Conservation (phyloP, 352 stramenopile species). For the Blastocystis sp. region DNA sequence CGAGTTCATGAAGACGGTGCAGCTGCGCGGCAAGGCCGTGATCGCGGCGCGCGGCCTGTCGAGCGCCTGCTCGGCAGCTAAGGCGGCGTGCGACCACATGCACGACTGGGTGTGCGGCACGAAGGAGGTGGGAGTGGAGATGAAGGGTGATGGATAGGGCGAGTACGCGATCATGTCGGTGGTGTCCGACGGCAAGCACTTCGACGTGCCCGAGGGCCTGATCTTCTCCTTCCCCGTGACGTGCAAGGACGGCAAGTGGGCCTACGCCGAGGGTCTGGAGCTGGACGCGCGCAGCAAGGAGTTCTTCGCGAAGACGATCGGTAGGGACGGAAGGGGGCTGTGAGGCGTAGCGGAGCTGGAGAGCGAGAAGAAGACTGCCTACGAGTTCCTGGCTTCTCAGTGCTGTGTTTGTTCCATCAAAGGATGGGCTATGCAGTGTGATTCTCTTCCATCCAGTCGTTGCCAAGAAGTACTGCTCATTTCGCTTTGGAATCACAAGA, state of each 20-base stretch:
- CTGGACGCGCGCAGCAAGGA: conserved; percentile 75
- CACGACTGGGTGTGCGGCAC: conserved; percentile 80
- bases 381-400: conserved; percentile 13
- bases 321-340: background rate
- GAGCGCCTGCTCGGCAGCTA: conserved; percentile 83
- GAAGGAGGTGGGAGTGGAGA: no score
- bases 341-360: conserved; percentile 29
- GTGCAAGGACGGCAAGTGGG: conserved; percentile 78
- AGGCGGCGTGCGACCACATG: conserved; percentile 81
- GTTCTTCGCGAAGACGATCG: conserved; percentile 47
- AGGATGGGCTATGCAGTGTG: no score
- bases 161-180: conserved; percentile 84
- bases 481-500: no score
- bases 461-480: no score
- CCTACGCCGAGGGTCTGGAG: conserved; percentile 77
- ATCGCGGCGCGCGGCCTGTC: conserved; percentile 84
- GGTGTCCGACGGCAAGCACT: conserved; percentile 79
- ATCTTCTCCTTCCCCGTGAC: conserved; percentile 87
- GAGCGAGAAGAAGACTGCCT: conserved; percentile 41
- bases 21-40: conserved; percentile 82
- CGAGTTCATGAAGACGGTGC: conserved; percentile 78
- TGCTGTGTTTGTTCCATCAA: background rate
- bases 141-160: background rate
- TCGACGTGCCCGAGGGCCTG: conserved; percentile 81
- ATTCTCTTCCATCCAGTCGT: no score